Evolutionary conservation across 2,329 filamentous ascomycete genomes (phyloP), one percentile per base, ranked within the genome.

Genomic region (Fusarium nodosum): DNA sequence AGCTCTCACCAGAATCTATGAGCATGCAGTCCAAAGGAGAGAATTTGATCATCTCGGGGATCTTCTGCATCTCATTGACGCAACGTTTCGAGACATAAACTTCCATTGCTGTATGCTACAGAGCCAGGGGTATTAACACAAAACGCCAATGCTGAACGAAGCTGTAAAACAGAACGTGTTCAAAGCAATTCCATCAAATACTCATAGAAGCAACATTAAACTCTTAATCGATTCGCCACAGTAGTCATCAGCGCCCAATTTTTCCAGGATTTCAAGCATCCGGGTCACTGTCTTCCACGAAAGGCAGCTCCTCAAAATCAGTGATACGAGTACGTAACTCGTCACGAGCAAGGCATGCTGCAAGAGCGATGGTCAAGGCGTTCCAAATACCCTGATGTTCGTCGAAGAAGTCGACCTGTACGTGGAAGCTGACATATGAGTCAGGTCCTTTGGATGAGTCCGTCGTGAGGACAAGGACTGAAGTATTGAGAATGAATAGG

Each of bases 361-460:
- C 77, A 24, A 82, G 75, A 11, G 80, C 82, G 12, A 82, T 56
- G 6, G 82, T 83, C 38, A 83, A 68, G 3, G 80, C 82, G 65
- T 83, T 83, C 82, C 82, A 83, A 24, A 83, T 77, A 54, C 80
- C 79, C 68, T 83, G 81, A 20, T 77, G 73, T 13, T 73, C 73
- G 44, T 82, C 77, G 53, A 76, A 73, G 45, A 83, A 82, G 46
- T 81, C 75, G 24, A 79, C 72, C 46, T 82, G 79, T n/a, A 82
- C 77, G 46, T 83, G 82, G 55, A 79, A 83, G 66, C 80, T 83
- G 33, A 83, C 76, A 52, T 79, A 77, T n/a, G 76, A 77, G 6
- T 74, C 46, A 3, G 77, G 71, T 5, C 74, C 79, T 50, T 78
- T 79, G 22, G 79, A 73, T 1, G 82, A 76, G 56, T 83, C 82